A percentile compares a stretch with the other conserved stretches of the same genome.
Conservation (phyloP, 2,329 filamentous ascomycete species). For the Aspergillus flavus region DNA sequence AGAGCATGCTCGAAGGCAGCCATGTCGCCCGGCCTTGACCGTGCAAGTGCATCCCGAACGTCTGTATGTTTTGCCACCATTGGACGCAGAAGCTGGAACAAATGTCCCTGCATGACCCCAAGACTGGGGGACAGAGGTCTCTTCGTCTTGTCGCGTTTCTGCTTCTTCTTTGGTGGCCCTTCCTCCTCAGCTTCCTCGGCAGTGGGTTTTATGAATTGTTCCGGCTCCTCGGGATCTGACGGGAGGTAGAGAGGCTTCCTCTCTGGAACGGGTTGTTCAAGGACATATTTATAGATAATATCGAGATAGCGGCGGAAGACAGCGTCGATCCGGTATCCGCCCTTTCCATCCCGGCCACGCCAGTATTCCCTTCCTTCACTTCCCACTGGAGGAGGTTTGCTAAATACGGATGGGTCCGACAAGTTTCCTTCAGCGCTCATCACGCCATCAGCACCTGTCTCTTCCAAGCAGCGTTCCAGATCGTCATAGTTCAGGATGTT, state of each 20-base stretch:
- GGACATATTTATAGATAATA: constrained; percentile 78
- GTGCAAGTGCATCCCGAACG: constrained; percentile 81
- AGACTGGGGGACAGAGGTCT: constrained; percentile 66
- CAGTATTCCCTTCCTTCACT: constrained; percentile 80
- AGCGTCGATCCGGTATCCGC: constrained; percentile 87
- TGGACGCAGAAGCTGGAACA: constrained; percentile 87
- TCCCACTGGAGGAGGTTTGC: constrained; percentile 63
- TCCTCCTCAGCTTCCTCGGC: constrained; percentile 46
- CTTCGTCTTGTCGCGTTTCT: constrained; percentile 48
- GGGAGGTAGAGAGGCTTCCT: constrained; percentile 75
- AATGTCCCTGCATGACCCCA: constrained; percentile 80
- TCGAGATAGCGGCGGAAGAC: constrained; percentile 86
- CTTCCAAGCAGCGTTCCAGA: constrained; percentile 73
- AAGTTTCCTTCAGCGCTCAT: constrained; percentile 98
- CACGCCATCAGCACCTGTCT: constrained; percentile 85
- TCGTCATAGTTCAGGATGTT: constrained; percentile 85
- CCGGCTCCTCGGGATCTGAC: constrained; percentile 44
- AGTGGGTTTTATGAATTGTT: constrained; percentile 19
- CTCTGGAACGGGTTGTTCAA: constrained; percentile 64
- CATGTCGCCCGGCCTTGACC: constrained; percentile 69
- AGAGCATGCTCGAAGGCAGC: constrained; percentile 76
- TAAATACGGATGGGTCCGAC: constrained; percentile 87
- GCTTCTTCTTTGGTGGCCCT: constrained; percentile 53
- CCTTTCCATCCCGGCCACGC: constrained; percentile 74
- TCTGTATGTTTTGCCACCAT: constrained; percentile 79